Conservation (phyloP, 1,284 basidiomycete species). For the Stereum hirsutum region DNA sequence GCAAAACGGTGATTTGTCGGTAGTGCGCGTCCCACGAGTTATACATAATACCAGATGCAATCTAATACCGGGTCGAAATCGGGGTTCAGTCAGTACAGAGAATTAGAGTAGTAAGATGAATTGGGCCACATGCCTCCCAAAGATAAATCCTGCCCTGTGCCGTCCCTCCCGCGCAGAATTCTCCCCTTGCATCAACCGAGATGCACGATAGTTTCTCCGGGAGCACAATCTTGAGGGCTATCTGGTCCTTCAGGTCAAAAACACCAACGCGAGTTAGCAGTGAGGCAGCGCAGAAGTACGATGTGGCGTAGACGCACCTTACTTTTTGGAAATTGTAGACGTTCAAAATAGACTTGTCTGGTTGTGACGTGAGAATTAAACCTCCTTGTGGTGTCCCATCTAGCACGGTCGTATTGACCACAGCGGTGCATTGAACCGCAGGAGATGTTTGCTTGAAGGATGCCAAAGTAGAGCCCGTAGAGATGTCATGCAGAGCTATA, state of each 20-base stretch:
- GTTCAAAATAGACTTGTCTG: constrained; percentile 73
- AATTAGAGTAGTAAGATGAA: constrained; percentile 10
- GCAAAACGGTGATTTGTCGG: constrained; percentile 74
- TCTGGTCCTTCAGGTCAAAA: constrained; percentile 61
- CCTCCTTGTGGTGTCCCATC: constrained; percentile 70
- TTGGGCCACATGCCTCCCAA: constrained; percentile 94
- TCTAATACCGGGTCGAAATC: constrained; percentile 32
- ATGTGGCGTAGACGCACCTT: constrained; percentile 9
- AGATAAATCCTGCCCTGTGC: constrained; percentile 84
- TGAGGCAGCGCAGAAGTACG: neutral
- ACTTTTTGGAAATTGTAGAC: constrained; percentile 83
- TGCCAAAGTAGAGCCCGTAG: constrained; percentile 56
- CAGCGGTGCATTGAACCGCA: constrained; percentile 43
- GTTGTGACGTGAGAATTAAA: constrained; percentile 66
- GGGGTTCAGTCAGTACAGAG: constrained; percentile 2
- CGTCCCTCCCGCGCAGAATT: constrained; percentile 83
- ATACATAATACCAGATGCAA: constrained; percentile 83
- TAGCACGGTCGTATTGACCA: constrained; percentile 53
- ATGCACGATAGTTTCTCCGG: constrained; percentile 85
- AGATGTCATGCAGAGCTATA: constrained; percentile 63
- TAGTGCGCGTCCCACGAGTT: constrained; percentile 95
- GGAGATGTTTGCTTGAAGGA: constrained; percentile 73
- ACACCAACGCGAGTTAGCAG: constrained; percentile 2
- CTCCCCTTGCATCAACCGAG: constrained; percentile 62
- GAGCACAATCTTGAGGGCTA: constrained; percentile 78